Percentiles rank a stretch among this genome's conserved stretches.
Conservation (phyloP, 2,329 filamentous ascomycete genomes). For the Clonostachys byssicola region DNA sequence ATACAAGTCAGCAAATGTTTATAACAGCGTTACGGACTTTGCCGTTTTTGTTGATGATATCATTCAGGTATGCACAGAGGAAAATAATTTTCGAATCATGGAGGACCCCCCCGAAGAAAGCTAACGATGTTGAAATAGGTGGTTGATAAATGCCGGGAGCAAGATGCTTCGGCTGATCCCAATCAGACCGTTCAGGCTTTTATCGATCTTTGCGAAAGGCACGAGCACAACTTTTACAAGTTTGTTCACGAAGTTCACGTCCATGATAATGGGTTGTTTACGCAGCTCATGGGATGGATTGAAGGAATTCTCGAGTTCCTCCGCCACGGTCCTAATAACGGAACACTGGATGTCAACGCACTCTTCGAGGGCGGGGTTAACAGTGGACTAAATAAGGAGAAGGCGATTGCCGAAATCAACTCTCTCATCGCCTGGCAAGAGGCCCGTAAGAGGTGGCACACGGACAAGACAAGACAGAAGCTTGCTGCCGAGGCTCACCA, state of each 20-base stretch:
- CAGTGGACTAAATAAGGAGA: slow-evolving; percentile 65
- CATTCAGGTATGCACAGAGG: slow-evolving; percentile 58
- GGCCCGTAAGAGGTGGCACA: slow-evolving; percentile 94
- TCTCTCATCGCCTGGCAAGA: slow-evolving; percentile 89
- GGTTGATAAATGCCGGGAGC: slow-evolving; percentile 60
- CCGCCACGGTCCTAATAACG: slow-evolving; percentile 77
- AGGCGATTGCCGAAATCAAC: slow-evolving; percentile 77
- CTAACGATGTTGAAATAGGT: slow-evolving; percentile 34
- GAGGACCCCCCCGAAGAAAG: neutral
- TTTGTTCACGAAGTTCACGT: slow-evolving; percentile 97
- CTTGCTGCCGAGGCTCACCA: slow-evolving; percentile 78
- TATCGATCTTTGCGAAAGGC: slow-evolving; percentile 91
- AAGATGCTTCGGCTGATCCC: slow-evolving; percentile 88
- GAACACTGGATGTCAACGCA: slow-evolving; percentile 90
- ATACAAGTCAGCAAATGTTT: slow-evolving; percentile 98
- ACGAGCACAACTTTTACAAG: slow-evolving; percentile 97
- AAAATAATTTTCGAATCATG: neutral
- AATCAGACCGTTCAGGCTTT: slow-evolving; percentile 98
- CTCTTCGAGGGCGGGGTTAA: slow-evolving; percentile 78
- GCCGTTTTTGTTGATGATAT: slow-evolving; percentile 89
- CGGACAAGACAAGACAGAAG: slow-evolving; percentile 96
- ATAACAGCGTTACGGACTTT: slow-evolving; percentile 96
- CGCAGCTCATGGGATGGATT: slow-evolving; percentile 94
- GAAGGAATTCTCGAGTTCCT: slow-evolving; percentile 94
- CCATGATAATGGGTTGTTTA: slow-evolving; percentile 95